phyloP scores from a whole-genome alignment of 2,329 filamentous ascomycete genomes.

The Lomentospora prolificans region DNA sequence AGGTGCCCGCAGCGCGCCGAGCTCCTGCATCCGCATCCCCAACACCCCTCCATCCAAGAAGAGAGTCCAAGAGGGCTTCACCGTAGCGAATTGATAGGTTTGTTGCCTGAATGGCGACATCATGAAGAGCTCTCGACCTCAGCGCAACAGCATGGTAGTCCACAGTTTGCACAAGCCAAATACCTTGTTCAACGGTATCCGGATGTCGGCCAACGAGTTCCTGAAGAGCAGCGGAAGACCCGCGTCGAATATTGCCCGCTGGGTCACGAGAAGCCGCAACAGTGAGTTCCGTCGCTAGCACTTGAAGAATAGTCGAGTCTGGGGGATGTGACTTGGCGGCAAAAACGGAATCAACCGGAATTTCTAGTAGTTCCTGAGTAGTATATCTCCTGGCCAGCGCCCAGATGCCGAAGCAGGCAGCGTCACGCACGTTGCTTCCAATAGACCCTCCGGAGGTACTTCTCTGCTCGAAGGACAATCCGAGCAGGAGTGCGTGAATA shows the following conservation, averaged over 20 bases:
- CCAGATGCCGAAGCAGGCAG: constrained; percentile 95
- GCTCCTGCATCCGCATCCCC: constrained; percentile 67
- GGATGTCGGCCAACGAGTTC: constrained; percentile 91
- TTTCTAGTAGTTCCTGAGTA: constrained; percentile 61
- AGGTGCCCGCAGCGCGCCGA: constrained; percentile 59
- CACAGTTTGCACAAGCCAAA: constrained; percentile 75
- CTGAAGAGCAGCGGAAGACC: constrained; percentile 85
- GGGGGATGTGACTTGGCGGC: constrained; percentile 26
- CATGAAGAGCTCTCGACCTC: constrained; percentile 69
- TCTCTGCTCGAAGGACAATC: constrained; percentile 80
- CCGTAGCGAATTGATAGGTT: constrained; percentile 61
- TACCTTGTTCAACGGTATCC: constrained; percentile 71
- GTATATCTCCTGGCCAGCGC: constrained; percentile 78
- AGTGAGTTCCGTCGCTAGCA: constrained; percentile 72
- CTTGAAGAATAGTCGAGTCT: constrained; percentile 52
- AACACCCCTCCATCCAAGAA: constrained; percentile 83
- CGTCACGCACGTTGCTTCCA: constrained; percentile 86
- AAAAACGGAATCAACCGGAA: constrained; percentile 40
- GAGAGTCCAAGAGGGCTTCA: constrained; percentile 55
- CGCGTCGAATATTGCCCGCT: constrained; percentile 84
- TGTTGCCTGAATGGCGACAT: constrained; percentile 63
- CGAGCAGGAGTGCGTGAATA: constrained; percentile 65
- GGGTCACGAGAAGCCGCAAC: constrained; percentile 78
- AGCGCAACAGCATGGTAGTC: constrained; percentile 91
- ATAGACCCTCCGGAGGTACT: constrained; percentile 75